Conservation (phyloP, 2,329 filamentous ascomycete species). For the Stenocarpella maydis region DNA sequence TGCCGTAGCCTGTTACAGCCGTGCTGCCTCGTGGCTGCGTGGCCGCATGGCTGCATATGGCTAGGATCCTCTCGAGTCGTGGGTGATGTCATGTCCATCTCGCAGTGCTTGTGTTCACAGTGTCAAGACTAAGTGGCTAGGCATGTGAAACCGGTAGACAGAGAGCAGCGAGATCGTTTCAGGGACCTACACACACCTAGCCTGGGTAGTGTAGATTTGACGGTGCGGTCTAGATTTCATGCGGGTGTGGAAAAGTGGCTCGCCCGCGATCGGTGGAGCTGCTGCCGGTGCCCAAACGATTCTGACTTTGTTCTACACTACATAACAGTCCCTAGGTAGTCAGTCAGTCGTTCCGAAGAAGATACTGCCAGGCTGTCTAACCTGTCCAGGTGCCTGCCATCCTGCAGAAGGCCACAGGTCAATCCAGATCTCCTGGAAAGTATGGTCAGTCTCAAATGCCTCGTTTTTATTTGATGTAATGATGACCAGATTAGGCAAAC, state of each 20-base stretch:
- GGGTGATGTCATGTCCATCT: constrained; percentile 7
- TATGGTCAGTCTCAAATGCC: not conserved
- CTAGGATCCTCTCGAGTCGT: too few relatives aligned
- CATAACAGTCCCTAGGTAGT: not conserved
- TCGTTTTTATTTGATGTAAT: not conserved
- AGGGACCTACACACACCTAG: too few relatives aligned
- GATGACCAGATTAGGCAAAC: too few relatives aligned
- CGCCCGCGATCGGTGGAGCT: constrained; percentile 4
- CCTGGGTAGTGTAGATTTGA: constrained; percentile 27
- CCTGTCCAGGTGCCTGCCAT: not conserved
- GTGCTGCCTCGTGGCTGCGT: not conserved
- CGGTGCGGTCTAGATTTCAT: constrained; percentile 21
- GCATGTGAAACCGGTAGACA: constrained; percentile 16
- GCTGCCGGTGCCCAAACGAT: not conserved
- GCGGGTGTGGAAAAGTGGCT: constrained; percentile 20
- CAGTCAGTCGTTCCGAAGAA: constrained; percentile 3
- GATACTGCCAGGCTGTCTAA: too few relatives aligned
- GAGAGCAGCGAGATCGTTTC: not conserved
- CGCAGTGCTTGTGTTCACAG: not conserved
- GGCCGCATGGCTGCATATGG: too few relatives aligned
- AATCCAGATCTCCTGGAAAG: not conserved
- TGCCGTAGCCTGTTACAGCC: constrained; percentile 12
- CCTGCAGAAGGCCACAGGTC: too few relatives aligned
- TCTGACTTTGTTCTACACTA: not conserved
- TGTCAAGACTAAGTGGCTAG: not conserved